Percentiles rank a stretch among this genome's conserved stretches.
Conservation (phyloP, 352 stramenopile species). For the Phytophthora idaei region DNA sequence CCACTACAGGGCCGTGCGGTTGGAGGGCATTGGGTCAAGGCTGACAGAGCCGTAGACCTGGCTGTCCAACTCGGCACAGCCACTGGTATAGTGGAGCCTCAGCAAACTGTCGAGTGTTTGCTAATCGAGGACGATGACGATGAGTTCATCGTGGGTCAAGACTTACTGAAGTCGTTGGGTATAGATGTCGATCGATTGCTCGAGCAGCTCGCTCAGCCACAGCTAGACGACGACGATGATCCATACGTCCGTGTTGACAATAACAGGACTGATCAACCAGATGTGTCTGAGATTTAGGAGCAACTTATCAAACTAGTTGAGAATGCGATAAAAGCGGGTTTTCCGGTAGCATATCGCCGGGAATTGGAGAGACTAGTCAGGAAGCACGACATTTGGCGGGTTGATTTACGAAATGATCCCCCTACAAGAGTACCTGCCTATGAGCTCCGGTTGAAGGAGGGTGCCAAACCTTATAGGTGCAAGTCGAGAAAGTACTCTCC, state of each 20-base stretch:
- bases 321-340: background rate
- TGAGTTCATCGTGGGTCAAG: slow-evolving; percentile 15
- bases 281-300: slow-evolving; percentile 1
- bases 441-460: slow-evolving; percentile 8
- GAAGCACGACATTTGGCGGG: slow-evolving; percentile 15
- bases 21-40: slow-evolving; percentile 11
- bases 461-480: slow-evolving; percentile 3
- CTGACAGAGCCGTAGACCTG: slow-evolving; percentile 5
- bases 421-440: slow-evolving; percentile 4
- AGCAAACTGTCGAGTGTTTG: background rate
- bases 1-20: slow-evolving; percentile 2
- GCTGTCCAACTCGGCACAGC: background rate
- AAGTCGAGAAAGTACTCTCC: slow-evolving; percentile 12
- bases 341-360: background rate
- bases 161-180: slow-evolving; percentile 1
- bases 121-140: slow-evolving; percentile 11
- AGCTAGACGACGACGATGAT: slow-evolving; percentile 4
- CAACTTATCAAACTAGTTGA: background rate
- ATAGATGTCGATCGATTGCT: slow-evolving; percentile 14
- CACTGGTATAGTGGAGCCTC: background rate
- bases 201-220: slow-evolving; percentile 1
- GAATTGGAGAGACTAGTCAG: background rate
- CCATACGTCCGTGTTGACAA: slow-evolving; percentile 3
- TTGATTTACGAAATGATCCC: slow-evolving; percentile 12
- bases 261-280: background rate